Evolutionary conservation across 768 basidiomycete species (phyloP).

Genomic region (Neoboletus brunneissimus): DNA sequence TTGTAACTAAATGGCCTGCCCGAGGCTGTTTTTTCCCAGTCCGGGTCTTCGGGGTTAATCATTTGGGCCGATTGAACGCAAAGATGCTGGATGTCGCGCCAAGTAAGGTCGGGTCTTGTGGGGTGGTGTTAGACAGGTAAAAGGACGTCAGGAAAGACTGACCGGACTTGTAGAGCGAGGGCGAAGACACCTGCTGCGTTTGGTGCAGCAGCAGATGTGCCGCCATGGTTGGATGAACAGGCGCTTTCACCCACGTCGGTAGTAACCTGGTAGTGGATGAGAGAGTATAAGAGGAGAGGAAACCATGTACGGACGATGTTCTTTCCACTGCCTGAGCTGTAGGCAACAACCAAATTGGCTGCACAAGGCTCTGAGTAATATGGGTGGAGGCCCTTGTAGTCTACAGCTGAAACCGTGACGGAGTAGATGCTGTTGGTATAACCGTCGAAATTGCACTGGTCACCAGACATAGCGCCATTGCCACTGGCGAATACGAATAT

Average conservation of each 20-base stretch:
- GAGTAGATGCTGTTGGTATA: conserved; percentile 98
- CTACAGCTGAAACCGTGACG: conserved; percentile 93
- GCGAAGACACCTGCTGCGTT: conserved; percentile 94
- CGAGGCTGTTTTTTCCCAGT: conserved; percentile 81
- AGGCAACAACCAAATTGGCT: conserved; percentile 95
- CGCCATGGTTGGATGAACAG: conserved; percentile 84
- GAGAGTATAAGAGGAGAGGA: conserved; percentile 8
- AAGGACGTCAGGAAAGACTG: conserved; percentile 20
- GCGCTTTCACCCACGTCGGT: conserved; percentile 86
- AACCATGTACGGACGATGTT: conserved; percentile 68
- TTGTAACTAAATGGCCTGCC: conserved; percentile 72
- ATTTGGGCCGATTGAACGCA: conserved; percentile 70
- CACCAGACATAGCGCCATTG: conserved; percentile 86
- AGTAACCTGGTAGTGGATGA: conserved; percentile 63
- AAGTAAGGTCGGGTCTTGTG: conserved; percentile 84
- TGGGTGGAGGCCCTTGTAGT: conserved; percentile 90
- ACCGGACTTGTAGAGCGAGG: conserved; percentile 86
- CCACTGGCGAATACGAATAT: conserved; percentile 97
- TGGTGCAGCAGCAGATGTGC: conserved; percentile 97
- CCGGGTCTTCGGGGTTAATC: conserved; percentile 87
- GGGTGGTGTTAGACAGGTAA: conserved; percentile 6
- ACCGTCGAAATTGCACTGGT: conserved; percentile 99
- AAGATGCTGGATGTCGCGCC: conserved; percentile 95
- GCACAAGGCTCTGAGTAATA: conserved; percentile 98
- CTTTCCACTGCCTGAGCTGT: conserved; percentile 91